Base-by-base conservation (phyloP, 495 filamentous ascomycete species). In the Diplogelasinospora grovesii region DNA sequence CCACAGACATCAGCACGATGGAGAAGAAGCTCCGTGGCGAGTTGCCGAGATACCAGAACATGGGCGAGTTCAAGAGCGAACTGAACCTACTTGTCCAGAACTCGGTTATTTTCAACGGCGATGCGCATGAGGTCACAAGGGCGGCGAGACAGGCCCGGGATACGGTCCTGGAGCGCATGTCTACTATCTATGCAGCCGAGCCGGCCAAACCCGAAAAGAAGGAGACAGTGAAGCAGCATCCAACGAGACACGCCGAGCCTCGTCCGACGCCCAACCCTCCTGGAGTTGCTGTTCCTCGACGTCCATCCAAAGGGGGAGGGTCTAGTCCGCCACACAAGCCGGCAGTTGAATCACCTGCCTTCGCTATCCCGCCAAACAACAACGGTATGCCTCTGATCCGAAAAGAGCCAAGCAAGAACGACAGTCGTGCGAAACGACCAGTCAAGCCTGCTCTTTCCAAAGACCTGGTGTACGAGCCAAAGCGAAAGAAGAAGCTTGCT, bases 401-500 rank as follows among this genome's bases (percentile, higher is more conserved):
- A 38, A 86, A 92, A 13, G 88, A 94, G 53, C 89, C 83, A 2
- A 83, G 79, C 3, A 79, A 79, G 42, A 69, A 85, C 47, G 82
- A 78, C 23, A 74, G 74, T 40, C 81, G 92, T 26, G 86, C 88
- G 22, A 96, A 96, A 69, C 83, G 92, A 4, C 88, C 94, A 13
- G 95, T 98, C 26, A 89, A 95, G 54, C 85, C 87, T 9, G 85
- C 92, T 0, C 86, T 89, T 42, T 74, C 79, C 30, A 86, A 87
- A 30, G 92, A 98, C 52, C 68, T 96, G 15, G 79, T 83, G 1
- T 96, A 95, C 53, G 67, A 74, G n/a, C 77, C 77, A 9, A 78
- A 83, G 38, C 86, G 86, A 64, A 89, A 89, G 71, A 95, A 95
- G 79, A 95, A 95, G 72, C 79, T 81, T 39, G 78, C 86, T 34